Percentiles rank a stretch among this genome's conserved stretches.
Evolutionary conservation across 768 basidiomycete genomes (phyloP).

Genomic region (Auricularia auricula-judae): DNA sequence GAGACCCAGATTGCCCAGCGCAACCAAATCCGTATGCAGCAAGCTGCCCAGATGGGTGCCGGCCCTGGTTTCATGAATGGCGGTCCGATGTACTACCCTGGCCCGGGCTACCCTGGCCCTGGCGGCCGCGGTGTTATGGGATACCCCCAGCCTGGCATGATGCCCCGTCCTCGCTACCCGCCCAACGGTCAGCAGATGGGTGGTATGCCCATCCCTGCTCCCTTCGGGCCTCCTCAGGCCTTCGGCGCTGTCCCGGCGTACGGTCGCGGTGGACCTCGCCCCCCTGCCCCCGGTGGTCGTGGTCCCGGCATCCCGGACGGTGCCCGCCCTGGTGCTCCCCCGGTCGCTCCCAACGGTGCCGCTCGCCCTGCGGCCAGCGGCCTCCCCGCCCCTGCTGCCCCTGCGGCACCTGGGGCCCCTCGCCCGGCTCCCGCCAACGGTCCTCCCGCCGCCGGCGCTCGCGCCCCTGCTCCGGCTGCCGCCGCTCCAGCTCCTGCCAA

Average conservation of each 20-base stretch:
- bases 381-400: conserved; percentile 32
- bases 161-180: conserved; percentile 77
- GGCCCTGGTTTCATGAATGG: conserved; percentile 67
- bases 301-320: background rate
- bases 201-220: conserved; percentile 65
- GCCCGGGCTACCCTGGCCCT: conserved; percentile 70
- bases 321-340: conserved; percentile 17
- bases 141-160: conserved; percentile 72
- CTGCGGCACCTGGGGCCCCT: conserved; percentile 29
- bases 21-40: conserved; percentile 93
- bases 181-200: conserved; percentile 58
- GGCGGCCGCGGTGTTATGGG: conserved; percentile 69
- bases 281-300: conserved; percentile 22
- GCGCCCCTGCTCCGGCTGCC: conserved; percentile 31
- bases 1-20: conserved; percentile 99
- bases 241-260: conserved; percentile 56
- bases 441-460: conserved; percentile 19
- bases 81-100: conserved; percentile 71
- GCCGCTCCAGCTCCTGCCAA: conserved; percentile 36
- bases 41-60: conserved; percentile 74
- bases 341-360: conserved; percentile 23
- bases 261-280: conserved; percentile 49
- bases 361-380: conserved; percentile 32
- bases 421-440: conserved; percentile 19
- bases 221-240: conserved; percentile 65